These are phyloP conservation scores for Aspergillus neotritici DNA, from an alignment of 2,329 filamentous ascomycete genomes.

Conservation along the genomic window DNA sequence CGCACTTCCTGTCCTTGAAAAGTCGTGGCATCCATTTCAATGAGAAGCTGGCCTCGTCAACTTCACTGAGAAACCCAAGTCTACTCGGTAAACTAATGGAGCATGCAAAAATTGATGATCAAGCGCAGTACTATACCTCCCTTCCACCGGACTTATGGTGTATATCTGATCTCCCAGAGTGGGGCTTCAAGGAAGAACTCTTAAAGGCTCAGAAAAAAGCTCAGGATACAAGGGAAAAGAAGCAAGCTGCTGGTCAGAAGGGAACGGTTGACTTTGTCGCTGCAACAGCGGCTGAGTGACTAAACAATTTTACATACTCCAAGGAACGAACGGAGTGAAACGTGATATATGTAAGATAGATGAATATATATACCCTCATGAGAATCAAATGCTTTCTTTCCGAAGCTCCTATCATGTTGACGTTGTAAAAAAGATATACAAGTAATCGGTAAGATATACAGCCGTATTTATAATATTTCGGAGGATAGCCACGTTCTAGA, in stretches of 20 bases:
- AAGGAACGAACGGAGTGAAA: constrained; percentile 5
- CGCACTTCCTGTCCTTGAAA: constrained; percentile 57
- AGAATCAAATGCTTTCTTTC: no score
- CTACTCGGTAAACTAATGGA: constrained; percentile 53
- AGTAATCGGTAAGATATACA: no score
- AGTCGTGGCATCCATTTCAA: constrained; percentile 61
- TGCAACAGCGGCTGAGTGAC: constrained; percentile 9
- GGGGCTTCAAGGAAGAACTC: constrained; percentile 46
- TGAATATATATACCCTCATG: no score
- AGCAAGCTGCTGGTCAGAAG: constrained; percentile 28
- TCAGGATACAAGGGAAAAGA: constrained; percentile 31
- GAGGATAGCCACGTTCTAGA: no score
- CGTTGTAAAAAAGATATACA: no score
- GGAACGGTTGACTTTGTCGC: constrained; percentile 39
- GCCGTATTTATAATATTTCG: no score
- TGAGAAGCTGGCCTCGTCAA: constrained; percentile 52
- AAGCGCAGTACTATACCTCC: constrained; percentile 51
- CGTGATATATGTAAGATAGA: background rate
- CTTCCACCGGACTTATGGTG: constrained; percentile 40
- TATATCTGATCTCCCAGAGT: constrained; percentile 33
- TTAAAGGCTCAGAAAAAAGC: constrained; percentile 38
- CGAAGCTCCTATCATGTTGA: no score
- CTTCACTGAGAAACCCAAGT: constrained; percentile 55
- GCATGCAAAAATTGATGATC: constrained; percentile 51
- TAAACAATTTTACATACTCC: constrained; percentile 2